A percentile compares a stretch with the other conserved stretches of the same genome.
Evolutionary conservation across 345 rosid species (phyloP).

Genomic region (Brassica juncea): DNA sequence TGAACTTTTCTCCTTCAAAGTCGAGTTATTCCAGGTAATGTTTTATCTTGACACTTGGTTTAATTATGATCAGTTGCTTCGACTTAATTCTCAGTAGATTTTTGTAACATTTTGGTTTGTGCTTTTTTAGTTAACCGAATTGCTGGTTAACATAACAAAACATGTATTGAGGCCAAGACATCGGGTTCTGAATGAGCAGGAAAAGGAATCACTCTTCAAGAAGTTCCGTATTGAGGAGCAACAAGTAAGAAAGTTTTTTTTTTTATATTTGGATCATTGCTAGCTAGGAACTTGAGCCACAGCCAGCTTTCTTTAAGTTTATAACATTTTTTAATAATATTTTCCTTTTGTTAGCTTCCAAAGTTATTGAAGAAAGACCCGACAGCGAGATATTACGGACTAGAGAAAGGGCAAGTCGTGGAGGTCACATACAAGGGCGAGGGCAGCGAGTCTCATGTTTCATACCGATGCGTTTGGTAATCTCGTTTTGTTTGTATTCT

Average conservation of each 20-base stretch:
- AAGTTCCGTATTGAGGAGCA: slow-evolving; percentile 65
- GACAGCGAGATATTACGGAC: slow-evolving; percentile 62
- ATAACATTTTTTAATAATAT: not conserved
- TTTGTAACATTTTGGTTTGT: not conserved
- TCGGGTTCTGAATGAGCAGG: slow-evolving; percentile 56
- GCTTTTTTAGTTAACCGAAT: slow-evolving; percentile 54
- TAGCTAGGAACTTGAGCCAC: not conserved
- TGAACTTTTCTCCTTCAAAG: slow-evolving; percentile 69
- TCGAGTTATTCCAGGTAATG: slow-evolving; percentile 81
- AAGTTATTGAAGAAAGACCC: slow-evolving; percentile 56
- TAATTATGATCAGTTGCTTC: not conserved
- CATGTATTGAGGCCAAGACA: slow-evolving; percentile 81
- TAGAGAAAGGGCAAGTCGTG: slow-evolving; percentile 72
- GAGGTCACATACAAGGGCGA: slow-evolving; percentile 56
- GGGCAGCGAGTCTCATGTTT: slow-evolving; percentile 39
- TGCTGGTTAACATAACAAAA: slow-evolving; percentile 79
- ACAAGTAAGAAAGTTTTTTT: slow-evolving; percentile 52
- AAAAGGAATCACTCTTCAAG: slow-evolving; percentile 65
- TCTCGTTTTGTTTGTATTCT: not conserved
- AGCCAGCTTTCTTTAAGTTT: not conserved
- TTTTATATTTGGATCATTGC: not conserved
- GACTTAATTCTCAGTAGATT: not conserved
- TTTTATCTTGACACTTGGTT: not conserved
- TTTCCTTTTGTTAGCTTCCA: slow-evolving; percentile 52
- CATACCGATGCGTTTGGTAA: slow-evolving; percentile 60